Percentiles rank a stretch among this genome's conserved stretches.
phyloP scores from a whole-genome alignment of 2,329 filamentous ascomycete genomes.

The Sordariomycetes sp. region DNA sequence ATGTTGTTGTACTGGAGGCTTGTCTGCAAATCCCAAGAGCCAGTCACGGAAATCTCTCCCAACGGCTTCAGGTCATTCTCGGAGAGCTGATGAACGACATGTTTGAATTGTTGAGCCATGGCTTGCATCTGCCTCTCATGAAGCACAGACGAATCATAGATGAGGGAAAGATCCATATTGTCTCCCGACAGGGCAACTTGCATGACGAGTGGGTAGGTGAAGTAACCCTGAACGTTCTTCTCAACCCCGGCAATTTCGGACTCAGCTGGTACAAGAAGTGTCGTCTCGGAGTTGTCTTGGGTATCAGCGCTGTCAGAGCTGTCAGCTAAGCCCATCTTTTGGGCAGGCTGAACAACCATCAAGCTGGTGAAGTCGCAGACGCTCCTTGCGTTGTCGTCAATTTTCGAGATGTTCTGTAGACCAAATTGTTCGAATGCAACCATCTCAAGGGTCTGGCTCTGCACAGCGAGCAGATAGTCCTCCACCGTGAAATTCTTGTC shows the following conservation, averaged over 20 bases:
- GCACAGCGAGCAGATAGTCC: constrained; percentile 7
- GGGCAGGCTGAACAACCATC: constrained; percentile 1
- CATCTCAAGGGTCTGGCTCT: constrained; percentile 6
- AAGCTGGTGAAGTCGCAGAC: constrained; percentile 5
- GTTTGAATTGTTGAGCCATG: constrained; percentile 1
- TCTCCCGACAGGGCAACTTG: too few species aligned
- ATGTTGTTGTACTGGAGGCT: neutral
- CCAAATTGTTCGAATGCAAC: constrained; percentile 3
- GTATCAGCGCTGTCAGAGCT: too few species aligned
- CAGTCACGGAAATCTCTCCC: neutral
- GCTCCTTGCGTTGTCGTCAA: constrained; percentile 4
- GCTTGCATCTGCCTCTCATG: neutral
- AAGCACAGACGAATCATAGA: neutral
- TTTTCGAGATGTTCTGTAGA: constrained; percentile 9
- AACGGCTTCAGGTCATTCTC: neutral
- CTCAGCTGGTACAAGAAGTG: too few species aligned
- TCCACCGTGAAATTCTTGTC: constrained; percentile 2
- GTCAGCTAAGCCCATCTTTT: too few species aligned
- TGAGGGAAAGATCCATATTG: too few species aligned
- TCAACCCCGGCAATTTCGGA: too few species aligned
- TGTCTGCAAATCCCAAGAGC: neutral
- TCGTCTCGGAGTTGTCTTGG: too few species aligned
- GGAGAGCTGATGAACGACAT: neutral
- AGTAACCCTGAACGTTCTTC: too few species aligned
- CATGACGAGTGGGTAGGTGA: too few species aligned